These are phyloP conservation scores for Pichia inconspicua DNA, from an alignment of 1,139 yeast genomes.

Conservation along the genomic window DNA sequence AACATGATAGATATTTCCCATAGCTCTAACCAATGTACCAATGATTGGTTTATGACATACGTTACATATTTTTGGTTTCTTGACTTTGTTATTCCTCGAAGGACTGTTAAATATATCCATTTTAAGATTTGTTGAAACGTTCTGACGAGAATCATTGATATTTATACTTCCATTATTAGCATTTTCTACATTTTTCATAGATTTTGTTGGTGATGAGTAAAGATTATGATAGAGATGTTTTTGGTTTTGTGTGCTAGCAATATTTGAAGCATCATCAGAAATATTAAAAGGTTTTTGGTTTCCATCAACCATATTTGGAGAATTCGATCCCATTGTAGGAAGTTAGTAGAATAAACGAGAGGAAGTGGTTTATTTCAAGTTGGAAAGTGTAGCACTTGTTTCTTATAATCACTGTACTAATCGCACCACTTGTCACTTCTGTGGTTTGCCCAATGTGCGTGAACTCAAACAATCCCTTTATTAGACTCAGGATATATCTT, in stretches of 20 bases:
- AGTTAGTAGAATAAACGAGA: not conserved
- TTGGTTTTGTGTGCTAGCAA: not conserved
- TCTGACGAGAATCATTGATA: not conserved
- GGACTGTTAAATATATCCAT: conserved; percentile 4
- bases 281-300: too few species aligned
- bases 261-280: not conserved
- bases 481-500: too few species aligned
- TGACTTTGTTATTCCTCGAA: conserved; percentile 6
- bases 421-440: not conserved
- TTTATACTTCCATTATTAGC: too few species aligned
- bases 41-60: conserved; percentile 60
- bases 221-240: conserved; percentile 12
- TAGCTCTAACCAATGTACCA: conserved; percentile 82
- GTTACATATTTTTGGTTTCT: conserved; percentile 36
- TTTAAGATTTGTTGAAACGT: not conserved
- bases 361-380: too few species aligned
- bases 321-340: not conserved
- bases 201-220: conserved; percentile 11
- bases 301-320: not conserved
- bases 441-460: not conserved
- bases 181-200: not conserved
- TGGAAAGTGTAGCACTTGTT: not conserved
- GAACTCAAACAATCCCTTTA: not conserved
- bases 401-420: not conserved
- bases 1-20: conserved; percentile 72